A percentile compares a stretch with the other conserved stretches of the same genome.
Evolutionary conservation across 768 basidiomycete genomes (phyloP).

Genomic region (Clitopilus passeckerianus): DNA sequence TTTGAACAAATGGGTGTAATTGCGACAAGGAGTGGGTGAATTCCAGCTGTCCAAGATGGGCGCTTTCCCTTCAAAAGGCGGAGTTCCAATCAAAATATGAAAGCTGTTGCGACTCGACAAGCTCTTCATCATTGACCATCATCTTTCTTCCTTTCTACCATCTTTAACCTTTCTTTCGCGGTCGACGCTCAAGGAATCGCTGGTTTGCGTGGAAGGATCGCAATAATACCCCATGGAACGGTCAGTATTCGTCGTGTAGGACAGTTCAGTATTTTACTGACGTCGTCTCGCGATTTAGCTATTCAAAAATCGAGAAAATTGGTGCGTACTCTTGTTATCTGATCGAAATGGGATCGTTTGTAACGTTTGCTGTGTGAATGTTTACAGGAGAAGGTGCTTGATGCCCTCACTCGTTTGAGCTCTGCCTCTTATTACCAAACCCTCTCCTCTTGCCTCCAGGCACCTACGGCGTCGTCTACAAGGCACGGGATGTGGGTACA

Average conservation of each 20-base stretch:
- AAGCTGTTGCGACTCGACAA: slow-evolving; percentile 1
- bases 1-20: not conserved
- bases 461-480: slow-evolving; percentile 98
- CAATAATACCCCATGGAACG: slow-evolving; percentile 1
- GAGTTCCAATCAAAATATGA: not conserved
- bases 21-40: not conserved
- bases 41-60: not conserved
- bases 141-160: slow-evolving; percentile 11
- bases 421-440: slow-evolving; percentile 7
- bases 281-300: slow-evolving; percentile 42
- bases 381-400: slow-evolving; percentile 47
- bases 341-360: not conserved
- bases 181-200: slow-evolving; percentile 10
- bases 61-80: not conserved
- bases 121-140: slow-evolving; percentile 8
- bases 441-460: slow-evolving; percentile 42
- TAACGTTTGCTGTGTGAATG: slow-evolving; percentile 1
- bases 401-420: slow-evolving; percentile 1
- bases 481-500: slow-evolving; percentile 78
- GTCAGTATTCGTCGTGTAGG: slow-evolving; percentile 5
- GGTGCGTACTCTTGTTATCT: slow-evolving; percentile 55
- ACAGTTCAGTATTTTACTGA: slow-evolving; percentile 11
- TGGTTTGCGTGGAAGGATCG: slow-evolving; percentile 4
- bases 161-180: slow-evolving; percentile 8
- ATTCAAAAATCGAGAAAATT: slow-evolving; percentile 97